Percentiles rank a stretch among this genome's conserved stretches.
phyloP scores from a whole-genome alignment of 768 basidiomycete species.

The Boletus bicolor region DNA sequence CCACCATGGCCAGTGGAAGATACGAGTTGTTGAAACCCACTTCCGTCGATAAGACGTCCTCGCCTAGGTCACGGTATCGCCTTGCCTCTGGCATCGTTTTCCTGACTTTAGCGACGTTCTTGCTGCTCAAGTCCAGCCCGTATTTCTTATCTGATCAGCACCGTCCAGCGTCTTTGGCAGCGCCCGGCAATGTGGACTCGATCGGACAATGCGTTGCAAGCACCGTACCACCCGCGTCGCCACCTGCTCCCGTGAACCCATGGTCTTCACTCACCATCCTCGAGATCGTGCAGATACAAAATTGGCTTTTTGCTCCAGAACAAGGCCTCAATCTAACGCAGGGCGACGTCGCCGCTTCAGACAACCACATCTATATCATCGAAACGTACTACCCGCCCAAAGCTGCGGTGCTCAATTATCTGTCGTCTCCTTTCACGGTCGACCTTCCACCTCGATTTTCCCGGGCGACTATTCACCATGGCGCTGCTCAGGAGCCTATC shows the following conservation, averaged over 20 bases:
- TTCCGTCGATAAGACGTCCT: background rate
- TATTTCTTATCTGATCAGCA: constrained; percentile 2
- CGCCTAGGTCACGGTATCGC: constrained; percentile 10
- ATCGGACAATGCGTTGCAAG: constrained; percentile 35
- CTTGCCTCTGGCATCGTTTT: constrained; percentile 13
- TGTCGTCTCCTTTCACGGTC: constrained; percentile 32
- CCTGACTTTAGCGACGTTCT: constrained; percentile 10
- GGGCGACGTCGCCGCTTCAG: constrained; percentile 32
- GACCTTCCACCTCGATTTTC: constrained; percentile 40
- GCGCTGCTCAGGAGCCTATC: constrained; percentile 37
- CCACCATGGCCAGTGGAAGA: constrained; percentile 18
- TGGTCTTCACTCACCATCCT: constrained; percentile 49
- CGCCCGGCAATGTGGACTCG: constrained; percentile 1
- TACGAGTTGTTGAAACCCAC: constrained; percentile 18
- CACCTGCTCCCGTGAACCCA: constrained; percentile 45
- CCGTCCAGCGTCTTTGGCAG: background rate
- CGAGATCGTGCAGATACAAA: constrained; percentile 42
- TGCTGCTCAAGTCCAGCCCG: constrained; percentile 5
- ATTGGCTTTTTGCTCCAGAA: constrained; percentile 44
- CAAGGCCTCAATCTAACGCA: constrained; percentile 48
- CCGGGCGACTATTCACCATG: constrained; percentile 51
- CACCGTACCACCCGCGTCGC: constrained; percentile 32
- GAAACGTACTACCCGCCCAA: constrained; percentile 52
- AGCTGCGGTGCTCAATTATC: constrained; percentile 42
- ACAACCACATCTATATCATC: constrained; percentile 51